Evolutionary conservation across 495 filamentous ascomycete species (phyloP).

Genomic region (Penicillium turbatum): DNA sequence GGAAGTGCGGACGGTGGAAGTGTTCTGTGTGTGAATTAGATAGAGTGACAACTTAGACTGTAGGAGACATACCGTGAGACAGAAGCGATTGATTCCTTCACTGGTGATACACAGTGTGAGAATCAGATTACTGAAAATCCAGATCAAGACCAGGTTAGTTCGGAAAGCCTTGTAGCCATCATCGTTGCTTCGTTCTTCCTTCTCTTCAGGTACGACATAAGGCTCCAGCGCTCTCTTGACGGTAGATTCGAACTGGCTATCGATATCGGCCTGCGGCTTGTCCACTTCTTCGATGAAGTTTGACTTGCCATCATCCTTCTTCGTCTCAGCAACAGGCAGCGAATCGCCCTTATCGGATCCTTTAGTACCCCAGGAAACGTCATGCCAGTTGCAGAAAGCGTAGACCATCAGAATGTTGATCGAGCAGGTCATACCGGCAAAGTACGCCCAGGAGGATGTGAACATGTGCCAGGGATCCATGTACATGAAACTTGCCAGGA

Average conservation of each 20-base stretch:
- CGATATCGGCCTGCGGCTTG: constrained; percentile 95
- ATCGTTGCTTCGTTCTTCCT: constrained; percentile 77
- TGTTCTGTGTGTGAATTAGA: constrained; percentile 18
- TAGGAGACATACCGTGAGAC: constrained; percentile 64
- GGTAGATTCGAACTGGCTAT: constrained; percentile 91
- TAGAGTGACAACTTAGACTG: not conserved
- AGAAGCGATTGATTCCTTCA: constrained; percentile 70
- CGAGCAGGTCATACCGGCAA: constrained; percentile 89
- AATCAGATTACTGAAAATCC: constrained; percentile 90
- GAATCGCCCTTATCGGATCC: constrained; percentile 95
- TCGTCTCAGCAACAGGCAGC: constrained; percentile 77
- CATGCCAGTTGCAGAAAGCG: constrained; percentile 99
- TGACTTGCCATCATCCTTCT: constrained; percentile 75
- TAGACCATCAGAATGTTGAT: constrained; percentile 99
- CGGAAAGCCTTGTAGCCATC: constrained; percentile 98
- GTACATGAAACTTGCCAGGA: constrained; percentile 91
- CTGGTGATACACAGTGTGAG: constrained; percentile 81
- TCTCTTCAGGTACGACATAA: constrained; percentile 64
- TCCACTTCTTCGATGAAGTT: constrained; percentile 93
- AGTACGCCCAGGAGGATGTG: constrained; percentile 89
- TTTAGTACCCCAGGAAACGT: constrained; percentile 99
- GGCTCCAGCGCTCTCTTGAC: constrained; percentile 87
- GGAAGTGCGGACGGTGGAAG: constrained; percentile 66
- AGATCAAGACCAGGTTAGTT: constrained; percentile 80
- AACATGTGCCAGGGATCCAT: constrained; percentile 99